phyloP scores from a whole-genome alignment of 2,329 filamentous ascomycete species.

The Pseudocercospora fijiensis region DNA sequence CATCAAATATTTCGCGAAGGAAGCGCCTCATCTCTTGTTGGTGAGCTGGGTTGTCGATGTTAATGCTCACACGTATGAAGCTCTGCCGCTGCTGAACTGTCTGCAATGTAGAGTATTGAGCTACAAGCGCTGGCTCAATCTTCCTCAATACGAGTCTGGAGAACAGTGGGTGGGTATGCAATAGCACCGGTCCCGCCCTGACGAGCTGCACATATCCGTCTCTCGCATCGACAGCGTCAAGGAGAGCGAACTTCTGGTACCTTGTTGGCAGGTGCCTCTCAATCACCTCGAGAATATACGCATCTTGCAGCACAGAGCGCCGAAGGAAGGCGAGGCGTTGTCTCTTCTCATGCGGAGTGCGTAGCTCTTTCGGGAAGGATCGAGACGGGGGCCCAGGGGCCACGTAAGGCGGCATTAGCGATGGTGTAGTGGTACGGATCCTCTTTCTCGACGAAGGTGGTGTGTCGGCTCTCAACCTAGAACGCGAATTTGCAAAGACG shows the following conservation, averaged over 20 bases:
- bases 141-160: background rate
- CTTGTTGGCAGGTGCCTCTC: background rate
- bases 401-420: background rate
- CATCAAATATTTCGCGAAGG: background rate
- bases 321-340: background rate
- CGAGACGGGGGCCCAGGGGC: background rate
- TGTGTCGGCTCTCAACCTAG: background rate
- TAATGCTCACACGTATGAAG: background rate
- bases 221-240: background rate
- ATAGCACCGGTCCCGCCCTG: background rate
- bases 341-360: background rate
- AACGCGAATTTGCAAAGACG: background rate
- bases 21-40: background rate
- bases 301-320: background rate
- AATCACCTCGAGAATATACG: background rate
- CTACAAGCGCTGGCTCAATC: background rate
- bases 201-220: background rate
- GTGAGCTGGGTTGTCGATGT: background rate
- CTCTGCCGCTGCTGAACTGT: background rate
- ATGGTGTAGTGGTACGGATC: background rate
- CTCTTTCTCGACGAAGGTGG: background rate
- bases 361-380: background rate
- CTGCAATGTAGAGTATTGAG: background rate
- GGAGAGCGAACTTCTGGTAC: background rate
- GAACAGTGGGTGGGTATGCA: background rate